Base-by-base conservation (phyloP, 805 yeast species). In the Metschnikowia sp. region DNA sequence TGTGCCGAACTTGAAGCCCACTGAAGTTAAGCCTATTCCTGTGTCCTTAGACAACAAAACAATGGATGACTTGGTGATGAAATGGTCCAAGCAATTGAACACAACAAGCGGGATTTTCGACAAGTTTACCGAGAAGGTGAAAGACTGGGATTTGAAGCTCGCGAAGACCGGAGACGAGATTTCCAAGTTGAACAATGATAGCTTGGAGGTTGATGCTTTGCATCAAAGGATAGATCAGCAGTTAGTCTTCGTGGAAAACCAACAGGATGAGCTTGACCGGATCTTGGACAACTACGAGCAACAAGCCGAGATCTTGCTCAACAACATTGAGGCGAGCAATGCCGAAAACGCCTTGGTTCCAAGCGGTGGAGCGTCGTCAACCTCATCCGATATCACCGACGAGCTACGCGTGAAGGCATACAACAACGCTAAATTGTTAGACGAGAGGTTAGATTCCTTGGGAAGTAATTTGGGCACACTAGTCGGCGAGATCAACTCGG, bases 361-460 rank as follows among this genome's bases (percentile, higher is more conserved):
- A 4, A 35, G 44, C 34, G 50, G 52, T n/a, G 38, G 34, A 36
- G 40, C 26, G 5, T 15, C 44, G 8, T 43, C 48, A 4, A 11
- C 45, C 5, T 54, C 62, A 1, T 71, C 79, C 15, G 66, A 77
- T 52, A 77, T 82, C 9, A 81, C 87, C 44, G 97, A 92, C 62
- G 87, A 86, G 63, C 87, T 89, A 61, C 82, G 99, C 62, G 92
- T 86, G 61, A 86, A 86, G 55, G 95, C 96, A 0, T 94, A 92
- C 64, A 82, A 79, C 52, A 79, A 90, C 31, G 97, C 98, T 0
- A 95, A 90, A 61, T 73, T 82, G 36, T 72, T 94, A 52, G 96
- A 88, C 62, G 90, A 84, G 56, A 87, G 86, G 60, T 70, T 94
- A 51, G 95, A 86, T 55, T 70, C 78, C 10, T 73, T 94, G 61